Base-by-base conservation (phyloP, 106 monocot genomes). In the Apostasia ramifera region DNA sequence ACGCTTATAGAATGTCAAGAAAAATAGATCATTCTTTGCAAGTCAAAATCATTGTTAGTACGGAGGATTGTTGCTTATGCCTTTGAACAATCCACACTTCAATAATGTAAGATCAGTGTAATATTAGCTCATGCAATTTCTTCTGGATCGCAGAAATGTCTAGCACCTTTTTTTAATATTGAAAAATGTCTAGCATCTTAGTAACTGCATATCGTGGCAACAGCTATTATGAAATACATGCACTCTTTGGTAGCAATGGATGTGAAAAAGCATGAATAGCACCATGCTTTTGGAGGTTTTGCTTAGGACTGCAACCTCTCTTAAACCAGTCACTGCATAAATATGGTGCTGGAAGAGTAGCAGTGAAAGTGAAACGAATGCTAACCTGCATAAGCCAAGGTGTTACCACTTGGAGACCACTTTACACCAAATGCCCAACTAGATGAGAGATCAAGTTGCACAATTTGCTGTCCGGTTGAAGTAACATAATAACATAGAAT, bases 341-440 rank as follows among this genome's bases (percentile, higher is more conserved):
- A 13, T 59, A 8, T 39, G 47, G 50, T 42, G n/a, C 40, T 2
- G 50, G 44, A 38, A 56, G 42, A 66, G 46, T 67, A 54, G 53
- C 10, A 58, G n/a, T 7, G 48, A 48, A 58, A 26, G 38, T 44
- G 48, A 45, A 76, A 6, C 47, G 58, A 65, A 26, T 52, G 58
- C 47, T 48, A 68, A 97, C 97, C 97, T 83, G 92, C 75, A 79
- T 97, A 97, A 63, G 89, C 89, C 77, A 97, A 79, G 51, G 82
- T 89, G 65, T 83, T 87, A 57, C 97, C 97, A 76, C 84, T 92
- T 58, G 92, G 97, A 77, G 97, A 97, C 92, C 92, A 97, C 71
- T 73, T 92, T 39, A 89, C 97, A 72, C 92, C 86, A 76, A 97
- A 92, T 70, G 89, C 66, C 97, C 97, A 97, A 52, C 84, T 87